Evolutionary conservation across 371 early-diverging fungal species (phyloP).

Genomic region (Blyttiomyces sp.): DNA sequence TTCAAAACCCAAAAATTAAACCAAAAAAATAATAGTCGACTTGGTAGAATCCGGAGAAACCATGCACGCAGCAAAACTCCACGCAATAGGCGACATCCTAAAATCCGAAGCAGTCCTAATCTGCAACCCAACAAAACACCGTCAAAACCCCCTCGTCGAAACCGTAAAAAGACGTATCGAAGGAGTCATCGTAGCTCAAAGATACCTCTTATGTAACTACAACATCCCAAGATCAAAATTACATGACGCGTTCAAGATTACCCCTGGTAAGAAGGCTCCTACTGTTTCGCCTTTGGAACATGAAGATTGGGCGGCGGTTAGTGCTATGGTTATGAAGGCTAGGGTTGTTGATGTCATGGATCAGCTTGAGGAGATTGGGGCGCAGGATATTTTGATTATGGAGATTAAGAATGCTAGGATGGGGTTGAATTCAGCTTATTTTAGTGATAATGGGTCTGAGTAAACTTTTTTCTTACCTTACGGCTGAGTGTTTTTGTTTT

Average conservation of each 20-base stretch:
- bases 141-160: conserved; percentile 66
- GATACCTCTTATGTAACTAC: conserved; percentile 86
- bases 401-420: conserved; percentile 33
- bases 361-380: conserved; percentile 80
- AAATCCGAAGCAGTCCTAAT: conserved; percentile 86
- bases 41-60: conserved; percentile 90
- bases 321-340: conserved; percentile 80
- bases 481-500: too few relatives aligned
- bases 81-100: conserved; percentile 76
- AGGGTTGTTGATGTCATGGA: conserved; percentile 86
- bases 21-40: too few relatives aligned
- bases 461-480: too few relatives aligned
- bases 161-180: conserved; percentile 78
- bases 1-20: too few relatives aligned
- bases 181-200: conserved; percentile 86
- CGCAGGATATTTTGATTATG: conserved; percentile 84
- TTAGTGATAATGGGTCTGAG: neutral
- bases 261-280: conserved; percentile 91
- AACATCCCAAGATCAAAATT: conserved; percentile 70
- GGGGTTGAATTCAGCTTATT: neutral
- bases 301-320: conserved; percentile 86
- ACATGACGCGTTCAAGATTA: conserved; percentile 63
- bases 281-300: conserved; percentile 83
- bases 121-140: conserved; percentile 51
- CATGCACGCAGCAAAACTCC: conserved; percentile 96